Evolutionary conservation across 2,329 filamentous ascomycete species (phyloP).

Genomic region (Fusarium brachygibbosum): DNA sequence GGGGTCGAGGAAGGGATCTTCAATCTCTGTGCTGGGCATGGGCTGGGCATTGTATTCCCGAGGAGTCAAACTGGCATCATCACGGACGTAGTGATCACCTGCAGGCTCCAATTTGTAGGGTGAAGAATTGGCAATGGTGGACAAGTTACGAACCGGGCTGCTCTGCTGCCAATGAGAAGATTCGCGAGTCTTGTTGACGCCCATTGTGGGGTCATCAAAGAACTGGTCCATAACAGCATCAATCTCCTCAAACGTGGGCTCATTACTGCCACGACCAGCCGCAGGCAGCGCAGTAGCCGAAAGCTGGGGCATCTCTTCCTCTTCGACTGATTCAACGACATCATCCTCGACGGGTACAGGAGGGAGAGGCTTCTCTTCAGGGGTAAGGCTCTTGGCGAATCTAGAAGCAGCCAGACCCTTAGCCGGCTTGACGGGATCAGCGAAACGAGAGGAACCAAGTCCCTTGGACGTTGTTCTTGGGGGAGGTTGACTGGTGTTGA

Average conservation of each 20-base stretch:
- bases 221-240: conserved; percentile 93
- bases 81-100: conserved; percentile 70
- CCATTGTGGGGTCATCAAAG: conserved; percentile 78
- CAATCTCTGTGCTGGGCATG: conserved; percentile 67
- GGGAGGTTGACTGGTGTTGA: conserved; percentile 40
- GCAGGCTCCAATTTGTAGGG: conserved; percentile 66
- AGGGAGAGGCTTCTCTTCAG: conserved; percentile 39
- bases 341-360: conserved; percentile 49
- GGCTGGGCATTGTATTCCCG: conserved; percentile 64
- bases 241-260: conserved; percentile 82
- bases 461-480: conserved; percentile 54
- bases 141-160: conserved; percentile 44
- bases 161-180: conserved; percentile 58
- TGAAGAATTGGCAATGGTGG: conserved; percentile 58
- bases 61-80: conserved; percentile 81
- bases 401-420: conserved; percentile 61
- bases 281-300: conserved; percentile 34
- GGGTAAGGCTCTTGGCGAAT: conserved; percentile 59
- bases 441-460: conserved; percentile 64
- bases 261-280: conserved; percentile 47
- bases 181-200: conserved; percentile 74
- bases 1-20: conserved; percentile 72
- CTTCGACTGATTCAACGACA: conserved; percentile 49
- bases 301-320: conserved; percentile 44
- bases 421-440: conserved; percentile 58